A percentile compares a stretch with the other conserved stretches of the same genome.
Conservation (phyloP, 352 stramenopile species). For the Aphanomyces astaci region DNA sequence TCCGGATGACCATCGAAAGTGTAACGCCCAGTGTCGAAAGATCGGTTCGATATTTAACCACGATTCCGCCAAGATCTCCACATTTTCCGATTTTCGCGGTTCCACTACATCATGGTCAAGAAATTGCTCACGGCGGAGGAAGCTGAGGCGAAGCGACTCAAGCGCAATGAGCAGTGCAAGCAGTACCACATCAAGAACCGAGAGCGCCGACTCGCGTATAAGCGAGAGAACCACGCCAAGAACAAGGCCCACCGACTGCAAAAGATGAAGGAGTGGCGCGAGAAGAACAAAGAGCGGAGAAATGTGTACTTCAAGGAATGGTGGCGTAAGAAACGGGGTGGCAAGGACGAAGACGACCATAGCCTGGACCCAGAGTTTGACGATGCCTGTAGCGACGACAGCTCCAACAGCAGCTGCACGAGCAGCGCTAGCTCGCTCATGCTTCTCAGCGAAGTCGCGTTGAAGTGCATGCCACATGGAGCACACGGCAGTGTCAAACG, state of each 20-base stretch:
- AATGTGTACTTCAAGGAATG: conserved; percentile 24
- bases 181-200: conserved; percentile 25
- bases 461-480: background rate
- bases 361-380: background rate
- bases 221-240: conserved; percentile 23
- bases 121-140: conserved; percentile 20
- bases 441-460: conserved; percentile 20
- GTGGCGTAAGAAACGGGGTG: conserved; percentile 19
- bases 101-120: conserved; percentile 5
- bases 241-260: conserved; percentile 22
- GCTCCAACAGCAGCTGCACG: background rate
- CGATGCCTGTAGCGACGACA: conserved; percentile 3
- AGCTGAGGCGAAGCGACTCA: conserved; percentile 14
- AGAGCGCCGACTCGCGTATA: conserved; percentile 20
- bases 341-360: background rate
- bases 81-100: background rate
- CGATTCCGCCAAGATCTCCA: conserved; percentile 17
- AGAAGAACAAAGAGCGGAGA: conserved; percentile 22
- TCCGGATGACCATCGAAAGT: background rate
- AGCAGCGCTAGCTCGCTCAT: background rate
- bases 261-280: conserved; percentile 25
- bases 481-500: background rate
- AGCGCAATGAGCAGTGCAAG: conserved; percentile 23
- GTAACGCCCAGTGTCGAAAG: conserved; percentile 4
- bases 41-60: conserved; percentile 24